phyloP scores from a whole-genome alignment of 2,329 filamentous ascomycete genomes.

The Epichloe gansuensis region DNA sequence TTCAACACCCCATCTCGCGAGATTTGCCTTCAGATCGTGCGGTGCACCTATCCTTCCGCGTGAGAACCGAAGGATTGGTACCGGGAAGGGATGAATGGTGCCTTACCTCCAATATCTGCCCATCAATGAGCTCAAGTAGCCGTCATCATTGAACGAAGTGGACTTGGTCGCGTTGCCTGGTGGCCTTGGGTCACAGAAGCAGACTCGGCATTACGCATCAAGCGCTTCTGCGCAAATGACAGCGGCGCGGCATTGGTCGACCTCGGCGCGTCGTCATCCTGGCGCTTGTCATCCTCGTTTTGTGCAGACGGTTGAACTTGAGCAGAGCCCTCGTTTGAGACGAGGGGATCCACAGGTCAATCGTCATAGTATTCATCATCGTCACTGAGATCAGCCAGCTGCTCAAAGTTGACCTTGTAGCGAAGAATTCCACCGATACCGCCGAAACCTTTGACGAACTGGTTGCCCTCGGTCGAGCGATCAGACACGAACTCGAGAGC shows the following conservation, averaged over 20 bases:
- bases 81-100: background rate
- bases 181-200: slow-evolving; percentile 30
- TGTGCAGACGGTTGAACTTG: slow-evolving; percentile 42
- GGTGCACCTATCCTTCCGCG: slow-evolving; percentile 1
- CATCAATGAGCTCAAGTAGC: slow-evolving; percentile 38
- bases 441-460: slow-evolving; percentile 99
- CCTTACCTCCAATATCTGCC: slow-evolving; percentile 19
- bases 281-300: slow-evolving; percentile 29
- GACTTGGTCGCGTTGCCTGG: slow-evolving; percentile 50
- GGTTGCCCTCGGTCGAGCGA: slow-evolving; percentile 93
- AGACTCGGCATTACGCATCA: slow-evolving; percentile 34
- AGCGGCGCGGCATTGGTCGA: slow-evolving; percentile 32
- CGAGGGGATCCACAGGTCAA: slow-evolving; percentile 88
- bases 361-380: slow-evolving; percentile 91
- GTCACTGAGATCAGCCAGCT: slow-evolving; percentile 85
- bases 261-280: slow-evolving; percentile 28
- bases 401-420: slow-evolving; percentile 99
- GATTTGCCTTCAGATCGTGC: slow-evolving; percentile 5
- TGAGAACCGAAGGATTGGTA: slow-evolving; percentile 1
- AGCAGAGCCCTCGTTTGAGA: slow-evolving; percentile 71
- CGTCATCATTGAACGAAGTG: slow-evolving; percentile 57
- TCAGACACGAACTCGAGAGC: slow-evolving; percentile 95
- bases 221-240: slow-evolving; percentile 33
- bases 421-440: slow-evolving; percentile 94
- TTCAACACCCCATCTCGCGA: slow-evolving; percentile 3